Evolutionary conservation across 2,329 filamentous ascomycete species (phyloP), one percentile per base, ranked within the genome.

Genomic region (Cyphellophora europaea): DNA sequence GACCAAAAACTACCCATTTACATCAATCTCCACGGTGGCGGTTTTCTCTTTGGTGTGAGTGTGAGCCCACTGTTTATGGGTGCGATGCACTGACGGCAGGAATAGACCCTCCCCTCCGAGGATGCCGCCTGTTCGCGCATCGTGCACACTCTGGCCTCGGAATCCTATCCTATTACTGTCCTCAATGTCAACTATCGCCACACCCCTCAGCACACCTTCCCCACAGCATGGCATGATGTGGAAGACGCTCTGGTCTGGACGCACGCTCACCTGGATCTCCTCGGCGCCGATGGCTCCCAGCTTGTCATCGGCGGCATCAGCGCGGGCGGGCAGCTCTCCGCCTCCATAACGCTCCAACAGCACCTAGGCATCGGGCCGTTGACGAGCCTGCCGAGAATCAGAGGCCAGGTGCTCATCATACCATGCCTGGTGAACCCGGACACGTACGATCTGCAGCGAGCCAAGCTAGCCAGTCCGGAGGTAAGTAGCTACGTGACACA

Each of bases 291-390:
- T 27, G 33, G 53, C 2, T 41, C 43, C 0, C 52, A 55, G 5
- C 52, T 72, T 0, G 46, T 72, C 0, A 44, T 72, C 0, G 68
- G 69, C 1, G 69, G 69, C 0, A 61, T 68, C 5, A 71, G 67
- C 0, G 66, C 67, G 0, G 69, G 69, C 0, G 63, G 55, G 0
- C 58, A 58, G 44, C 38, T 72, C 2, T 52, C 65, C 1, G 63
- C 65, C 0, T 59, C 58, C 5, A 44, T 71, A n/a, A 46, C 54
- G 0, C 43, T 59, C 2, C 57, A 62, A 27, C 62, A 66, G 44
- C 55, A 61, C 27, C 47, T 0, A 63, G 89, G 5, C 61, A 87
- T 52, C 89, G 83, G 83, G 72, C 83, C 1, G 76, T 79, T 5
- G 80, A 85, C 48, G 84, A 25, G n/a, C 5, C 41, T 45, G 5